Percentiles rank a stretch among this genome's conserved stretches.
Evolutionary conservation across 345 rosid genomes (phyloP).

Genomic region (Adansonia digitata): DNA sequence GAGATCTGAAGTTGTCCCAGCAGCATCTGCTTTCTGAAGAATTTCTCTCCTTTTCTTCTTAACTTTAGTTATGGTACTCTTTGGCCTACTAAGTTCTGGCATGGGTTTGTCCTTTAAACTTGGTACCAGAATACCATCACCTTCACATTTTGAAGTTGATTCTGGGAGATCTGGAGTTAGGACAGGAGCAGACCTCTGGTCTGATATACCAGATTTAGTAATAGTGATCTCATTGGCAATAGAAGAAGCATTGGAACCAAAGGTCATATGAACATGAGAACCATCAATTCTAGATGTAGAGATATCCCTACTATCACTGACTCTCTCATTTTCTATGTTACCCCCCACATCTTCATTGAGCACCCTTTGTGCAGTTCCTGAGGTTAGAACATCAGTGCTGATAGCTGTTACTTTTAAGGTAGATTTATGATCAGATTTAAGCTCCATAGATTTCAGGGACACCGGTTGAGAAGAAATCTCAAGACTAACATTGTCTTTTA

Average conservation of each 20-base stretch:
- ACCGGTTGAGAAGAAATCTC: constrained; percentile 26
- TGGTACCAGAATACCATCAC: constrained; percentile 27
- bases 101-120: constrained; percentile 44
- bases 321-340: constrained; percentile 20
- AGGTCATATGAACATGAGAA: constrained; percentile 17
- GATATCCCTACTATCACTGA: constrained; percentile 19
- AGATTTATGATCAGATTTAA: constrained; percentile 23
- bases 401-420: constrained; percentile 1
- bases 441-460: constrained; percentile 22
- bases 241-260: constrained; percentile 9
- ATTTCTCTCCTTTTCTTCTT: constrained; percentile 64
- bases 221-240: constrained; percentile 14
- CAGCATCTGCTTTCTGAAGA: constrained; percentile 91
- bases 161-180: constrained; percentile 27
- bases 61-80: constrained; percentile 31
- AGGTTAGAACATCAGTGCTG: constrained; percentile 22
- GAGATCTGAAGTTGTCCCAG: constrained; percentile 76
- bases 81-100: constrained; percentile 41
- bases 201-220: constrained; percentile 15
- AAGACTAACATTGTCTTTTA: constrained; percentile 25
- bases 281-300: constrained; percentile 26
- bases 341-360: constrained; percentile 24
- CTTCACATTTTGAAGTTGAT: constrained; percentile 26
- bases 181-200: constrained; percentile 27
- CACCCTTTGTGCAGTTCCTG: constrained; percentile 29